Percentiles rank a stretch among this genome's conserved stretches.
Conservation (phyloP, 2,329 filamentous ascomycete genomes). For the Lachnellula arida region DNA sequence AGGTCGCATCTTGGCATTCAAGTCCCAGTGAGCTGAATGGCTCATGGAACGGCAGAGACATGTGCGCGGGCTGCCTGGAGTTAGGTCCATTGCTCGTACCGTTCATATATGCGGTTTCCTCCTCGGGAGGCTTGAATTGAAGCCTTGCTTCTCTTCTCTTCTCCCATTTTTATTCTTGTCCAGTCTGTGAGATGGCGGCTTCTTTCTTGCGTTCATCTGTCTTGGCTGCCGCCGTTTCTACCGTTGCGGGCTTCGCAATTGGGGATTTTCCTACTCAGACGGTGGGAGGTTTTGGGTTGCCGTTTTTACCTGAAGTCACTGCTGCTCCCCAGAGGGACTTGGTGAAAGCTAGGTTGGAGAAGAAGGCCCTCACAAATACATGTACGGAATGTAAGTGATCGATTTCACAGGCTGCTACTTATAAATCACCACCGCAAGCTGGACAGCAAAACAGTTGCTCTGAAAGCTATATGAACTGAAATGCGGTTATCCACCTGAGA, state of each 20-base stretch:
- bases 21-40: neutral
- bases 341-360: conserved; percentile 18
- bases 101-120: neutral
- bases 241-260: conserved; percentile 5
- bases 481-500: too few species aligned
- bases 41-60: neutral
- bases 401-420: too few species aligned
- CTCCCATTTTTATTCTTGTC: too few species aligned
- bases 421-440: too few species aligned
- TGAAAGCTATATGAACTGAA: too few species aligned
- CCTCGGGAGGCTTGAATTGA: neutral
- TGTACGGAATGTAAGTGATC: conserved; percentile 18
- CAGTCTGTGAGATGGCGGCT: neutral
- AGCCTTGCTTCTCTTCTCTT: neutral
- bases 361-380: conserved; percentile 15
- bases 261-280: conserved; percentile 17
- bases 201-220: conserved; percentile 10
- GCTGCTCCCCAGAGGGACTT: conserved; percentile 18
- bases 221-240: conserved; percentile 8
- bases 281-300: conserved; percentile 6
- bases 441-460: too few species aligned
- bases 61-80: neutral
- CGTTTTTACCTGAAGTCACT: conserved; percentile 13
- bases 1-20: neutral
- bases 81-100: neutral